phyloP scores from a whole-genome alignment of 2,329 filamentous ascomycete species.

The Aspergillus sp. region DNA sequence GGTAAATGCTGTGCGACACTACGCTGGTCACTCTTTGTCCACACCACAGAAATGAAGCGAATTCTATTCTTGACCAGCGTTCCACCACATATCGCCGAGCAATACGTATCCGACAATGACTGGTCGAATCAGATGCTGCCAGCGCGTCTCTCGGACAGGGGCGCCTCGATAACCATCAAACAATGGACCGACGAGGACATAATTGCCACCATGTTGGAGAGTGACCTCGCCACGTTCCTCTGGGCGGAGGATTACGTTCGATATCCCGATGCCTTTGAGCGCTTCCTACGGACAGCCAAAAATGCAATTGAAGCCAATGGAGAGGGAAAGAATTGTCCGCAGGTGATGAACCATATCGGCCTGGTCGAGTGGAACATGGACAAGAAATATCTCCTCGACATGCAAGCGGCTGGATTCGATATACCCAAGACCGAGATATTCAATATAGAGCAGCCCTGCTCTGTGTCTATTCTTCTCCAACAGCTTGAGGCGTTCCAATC shows the following conservation, averaged over 20 bases:
- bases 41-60: not conserved
- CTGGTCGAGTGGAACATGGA: constrained; percentile 2
- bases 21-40: no score
- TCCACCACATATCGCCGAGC: not conserved
- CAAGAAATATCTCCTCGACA: not conserved
- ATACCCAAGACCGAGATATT: not conserved
- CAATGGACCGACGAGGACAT: constrained; percentile 2
- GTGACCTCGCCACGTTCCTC: not conserved
- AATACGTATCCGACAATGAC: not conserved
- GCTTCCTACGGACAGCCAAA: not conserved
- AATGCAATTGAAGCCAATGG: not conserved
- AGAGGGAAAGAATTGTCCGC: not conserved
- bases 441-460: not conserved
- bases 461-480: not conserved
- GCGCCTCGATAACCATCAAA: not conserved
- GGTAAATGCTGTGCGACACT: no score
- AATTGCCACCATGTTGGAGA: not conserved
- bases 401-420: not conserved
- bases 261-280: not conserved
- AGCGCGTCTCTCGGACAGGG: not conserved
- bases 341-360: not conserved
- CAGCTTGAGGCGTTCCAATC: not conserved
- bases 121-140: constrained; percentile 1
- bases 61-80: not conserved
- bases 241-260: not conserved